These are phyloP conservation scores for Phytopythium aichiense DNA, from an alignment of 352 stramenopile genomes.

Conservation along the genomic window DNA sequence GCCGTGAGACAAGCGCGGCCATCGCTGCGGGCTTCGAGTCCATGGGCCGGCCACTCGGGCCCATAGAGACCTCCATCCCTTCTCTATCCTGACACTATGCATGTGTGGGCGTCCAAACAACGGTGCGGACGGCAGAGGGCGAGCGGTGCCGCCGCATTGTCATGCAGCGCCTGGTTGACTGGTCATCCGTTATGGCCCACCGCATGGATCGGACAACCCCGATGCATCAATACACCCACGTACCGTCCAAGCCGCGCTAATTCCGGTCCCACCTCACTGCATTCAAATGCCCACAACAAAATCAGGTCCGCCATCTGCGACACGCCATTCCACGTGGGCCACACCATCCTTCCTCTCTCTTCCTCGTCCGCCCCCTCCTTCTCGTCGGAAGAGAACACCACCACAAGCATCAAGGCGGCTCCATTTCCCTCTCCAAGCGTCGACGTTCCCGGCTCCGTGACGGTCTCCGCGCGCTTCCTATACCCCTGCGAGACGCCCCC, in stretches of 20 bases:
- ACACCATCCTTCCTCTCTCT: not conserved
- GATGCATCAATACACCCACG: not conserved
- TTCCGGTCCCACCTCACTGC: not conserved
- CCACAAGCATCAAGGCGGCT: not conserved
- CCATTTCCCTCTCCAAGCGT: not conserved
- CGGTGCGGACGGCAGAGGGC: not conserved
- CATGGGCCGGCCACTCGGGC: not conserved
- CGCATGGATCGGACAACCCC: too few relatives aligned
- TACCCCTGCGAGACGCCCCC: not conserved
- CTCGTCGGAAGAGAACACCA: not conserved
- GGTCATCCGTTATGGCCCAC: not conserved
- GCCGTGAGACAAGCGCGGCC: not conserved
- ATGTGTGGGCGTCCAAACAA: too few relatives aligned
- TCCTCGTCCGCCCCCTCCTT: not conserved
- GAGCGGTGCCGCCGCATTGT: not conserved
- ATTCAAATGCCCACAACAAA: not conserved
- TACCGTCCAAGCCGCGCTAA: not conserved
- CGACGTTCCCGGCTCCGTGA: not conserved
- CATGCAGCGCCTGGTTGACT: not conserved
- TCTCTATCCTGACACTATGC: too few relatives aligned
- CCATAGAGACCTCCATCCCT: too few relatives aligned
- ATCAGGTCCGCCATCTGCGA: not conserved
- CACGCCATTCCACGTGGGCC: conserved; percentile 1
- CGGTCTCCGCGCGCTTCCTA: not conserved
- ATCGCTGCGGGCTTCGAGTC: not conserved